These are phyloP conservation scores for Solanum peruvianum DNA, from an alignment of 257 asterid genomes.

Conservation along the genomic window DNA sequence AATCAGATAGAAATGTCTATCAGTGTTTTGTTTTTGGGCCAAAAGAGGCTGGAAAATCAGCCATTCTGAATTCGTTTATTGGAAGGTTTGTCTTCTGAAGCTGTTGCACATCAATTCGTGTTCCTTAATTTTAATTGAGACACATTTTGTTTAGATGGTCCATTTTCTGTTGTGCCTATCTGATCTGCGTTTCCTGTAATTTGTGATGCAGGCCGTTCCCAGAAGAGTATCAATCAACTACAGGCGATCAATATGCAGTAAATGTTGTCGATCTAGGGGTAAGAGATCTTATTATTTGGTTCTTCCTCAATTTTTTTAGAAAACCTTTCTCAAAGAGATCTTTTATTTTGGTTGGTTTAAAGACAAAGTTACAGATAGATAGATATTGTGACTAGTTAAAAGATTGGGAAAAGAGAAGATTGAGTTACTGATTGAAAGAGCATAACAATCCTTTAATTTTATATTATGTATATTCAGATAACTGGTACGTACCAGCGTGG, in stretches of 20 bases:
- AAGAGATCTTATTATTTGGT: background rate
- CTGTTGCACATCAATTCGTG: background rate
- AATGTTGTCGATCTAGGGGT: slow-evolving; percentile 61
- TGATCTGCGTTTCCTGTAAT: background rate
- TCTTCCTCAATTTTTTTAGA: background rate
- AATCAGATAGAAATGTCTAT: slow-evolving; percentile 64
- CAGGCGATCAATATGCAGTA: slow-evolving; percentile 50
- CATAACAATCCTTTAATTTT: background rate
- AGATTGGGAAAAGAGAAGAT: background rate
- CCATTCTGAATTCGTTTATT: slow-evolving; percentile 62
- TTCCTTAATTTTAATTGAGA: background rate
- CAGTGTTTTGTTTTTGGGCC: slow-evolving; percentile 96
- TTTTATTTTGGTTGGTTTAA: background rate
- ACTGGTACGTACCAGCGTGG: background rate
- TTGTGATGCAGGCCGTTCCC: slow-evolving; percentile 50
- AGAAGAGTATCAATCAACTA: slow-evolving; percentile 58
- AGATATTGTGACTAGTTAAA: background rate
- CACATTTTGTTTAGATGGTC: background rate
- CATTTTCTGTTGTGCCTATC: background rate
- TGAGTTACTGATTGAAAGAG: background rate
- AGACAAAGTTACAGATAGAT: background rate
- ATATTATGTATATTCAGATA: background rate
- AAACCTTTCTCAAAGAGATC: background rate
- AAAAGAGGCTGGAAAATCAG: slow-evolving; percentile 80
- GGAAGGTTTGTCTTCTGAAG: slow-evolving; percentile 49